These are phyloP conservation scores for Thalassiosira hispida DNA, from an alignment of 352 stramenopile genomes.

Conservation along the genomic window DNA sequence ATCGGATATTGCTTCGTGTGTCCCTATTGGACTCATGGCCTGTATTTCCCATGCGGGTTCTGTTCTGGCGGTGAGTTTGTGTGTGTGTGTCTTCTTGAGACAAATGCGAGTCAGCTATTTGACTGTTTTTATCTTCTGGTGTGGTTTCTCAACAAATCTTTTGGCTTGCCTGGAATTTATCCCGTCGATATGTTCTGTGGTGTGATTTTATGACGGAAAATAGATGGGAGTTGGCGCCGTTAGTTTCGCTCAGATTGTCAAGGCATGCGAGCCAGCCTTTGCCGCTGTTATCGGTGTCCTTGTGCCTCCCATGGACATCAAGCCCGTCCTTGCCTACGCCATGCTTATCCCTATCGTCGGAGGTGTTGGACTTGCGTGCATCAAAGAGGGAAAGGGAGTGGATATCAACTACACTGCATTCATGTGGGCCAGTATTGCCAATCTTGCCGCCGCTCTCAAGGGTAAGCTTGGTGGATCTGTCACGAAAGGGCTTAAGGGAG, in stretches of 20 bases:
- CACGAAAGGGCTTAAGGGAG: conserved; percentile 74
- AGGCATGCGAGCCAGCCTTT: conserved; percentile 89
- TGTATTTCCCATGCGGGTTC: conserved; percentile 76
- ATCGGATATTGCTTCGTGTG: conserved; percentile 74
- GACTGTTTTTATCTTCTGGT: not conserved
- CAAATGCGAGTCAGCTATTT: conserved; percentile 1
- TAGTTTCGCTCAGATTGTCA: conserved; percentile 89
- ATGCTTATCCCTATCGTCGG: conserved; percentile 88
- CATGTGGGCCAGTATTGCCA: conserved; percentile 80
- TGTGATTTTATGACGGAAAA: no score
- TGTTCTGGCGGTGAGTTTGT: conserved; percentile 68
- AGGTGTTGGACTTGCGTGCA: conserved; percentile 85
- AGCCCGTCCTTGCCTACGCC: conserved; percentile 83
- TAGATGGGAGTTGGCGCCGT: conserved; percentile 82
- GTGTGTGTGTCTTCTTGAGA: not conserved
- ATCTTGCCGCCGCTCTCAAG: conserved; percentile 84
- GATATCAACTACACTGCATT: conserved; percentile 83
- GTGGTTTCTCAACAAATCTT: not conserved
- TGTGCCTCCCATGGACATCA: conserved; percentile 82
- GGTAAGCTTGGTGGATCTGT: conserved; percentile 83
- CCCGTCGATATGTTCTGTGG: no score
- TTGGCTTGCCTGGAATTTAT: no score
- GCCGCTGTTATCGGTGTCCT: conserved; percentile 84
- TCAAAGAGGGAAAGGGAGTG: conserved; percentile 86
- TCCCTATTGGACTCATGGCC: conserved; percentile 82